These are phyloP conservation scores for Aspergillus indologenus DNA, from an alignment of 495 filamentous ascomycete species.

Conservation along the genomic window DNA sequence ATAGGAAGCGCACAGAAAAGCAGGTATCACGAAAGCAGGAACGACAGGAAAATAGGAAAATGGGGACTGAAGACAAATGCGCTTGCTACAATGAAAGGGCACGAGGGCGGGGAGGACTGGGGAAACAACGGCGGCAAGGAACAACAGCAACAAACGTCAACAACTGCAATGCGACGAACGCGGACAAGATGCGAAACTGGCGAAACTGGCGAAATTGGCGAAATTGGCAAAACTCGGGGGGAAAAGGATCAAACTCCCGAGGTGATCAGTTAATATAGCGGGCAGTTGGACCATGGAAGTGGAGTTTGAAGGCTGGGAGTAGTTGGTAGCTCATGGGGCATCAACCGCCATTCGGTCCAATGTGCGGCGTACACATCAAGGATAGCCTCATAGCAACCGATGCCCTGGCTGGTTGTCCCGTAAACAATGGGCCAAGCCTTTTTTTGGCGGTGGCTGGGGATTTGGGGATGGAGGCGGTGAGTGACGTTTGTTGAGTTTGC, in stretches of 20 bases:
- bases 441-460: not conserved
- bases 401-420: conserved; percentile 28
- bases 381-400: conserved; percentile 30
- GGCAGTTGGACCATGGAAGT: conserved; percentile 26
- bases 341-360: conserved; percentile 27
- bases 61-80: conserved; percentile 15
- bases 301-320: conserved; percentile 25
- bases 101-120: conserved; percentile 8
- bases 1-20: conserved; percentile 2
- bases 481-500: conserved; percentile 1
- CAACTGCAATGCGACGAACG: not conserved
- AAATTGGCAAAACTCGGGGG: not conserved
- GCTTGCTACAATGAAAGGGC: conserved; percentile 21
- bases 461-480: conserved; percentile 7
- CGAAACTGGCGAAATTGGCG: no score
- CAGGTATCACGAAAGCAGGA: conserved; percentile 5
- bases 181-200: not conserved
- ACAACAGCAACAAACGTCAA: conserved; percentile 3
- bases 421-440: conserved; percentile 34
- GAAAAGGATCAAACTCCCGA: conserved; percentile 14
- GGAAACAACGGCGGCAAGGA: conserved; percentile 16
- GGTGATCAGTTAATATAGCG: conserved; percentile 16
- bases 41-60: conserved; percentile 6
- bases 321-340: conserved; percentile 33
- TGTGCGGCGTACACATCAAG: conserved; percentile 40